Conservation (phyloP, 805 yeast genomes). For the Candida endomychidarum region DNA sequence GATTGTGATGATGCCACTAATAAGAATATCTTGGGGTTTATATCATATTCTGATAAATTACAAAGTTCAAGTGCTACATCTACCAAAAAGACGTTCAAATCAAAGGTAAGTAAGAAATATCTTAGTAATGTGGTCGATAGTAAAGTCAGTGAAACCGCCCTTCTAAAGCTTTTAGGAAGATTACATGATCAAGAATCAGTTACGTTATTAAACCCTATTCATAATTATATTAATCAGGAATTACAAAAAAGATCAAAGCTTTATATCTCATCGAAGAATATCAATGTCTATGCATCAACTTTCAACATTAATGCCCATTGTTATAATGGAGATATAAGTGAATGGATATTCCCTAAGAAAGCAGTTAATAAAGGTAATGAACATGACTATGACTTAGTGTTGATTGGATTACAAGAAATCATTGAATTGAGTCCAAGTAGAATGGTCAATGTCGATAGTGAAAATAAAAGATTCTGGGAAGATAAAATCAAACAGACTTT, state of each 20-base stretch:
- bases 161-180: slow-evolving; percentile 51
- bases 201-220: slow-evolving; percentile 51
- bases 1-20: slow-evolving; percentile 43
- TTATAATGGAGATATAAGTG: slow-evolving; percentile 39
- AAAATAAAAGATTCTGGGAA: slow-evolving; percentile 65
- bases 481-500: slow-evolving; percentile 50
- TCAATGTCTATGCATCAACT: slow-evolving; percentile 48
- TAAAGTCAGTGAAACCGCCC: slow-evolving; percentile 39
- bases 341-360: slow-evolving; percentile 46
- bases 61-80: slow-evolving; percentile 45
- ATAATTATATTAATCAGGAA: slow-evolving; percentile 48
- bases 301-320: slow-evolving; percentile 56
- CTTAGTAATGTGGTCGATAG: slow-evolving; percentile 43
- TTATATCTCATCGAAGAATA: slow-evolving; percentile 40
- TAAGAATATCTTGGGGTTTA: slow-evolving; percentile 39
- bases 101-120: slow-evolving; percentile 37
- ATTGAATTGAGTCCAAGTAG: slow-evolving; percentile 77
- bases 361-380: slow-evolving; percentile 46
- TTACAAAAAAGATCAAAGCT: slow-evolving; percentile 39
- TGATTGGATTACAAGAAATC: slow-evolving; percentile 86
- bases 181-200: slow-evolving; percentile 46
- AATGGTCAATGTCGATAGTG: slow-evolving; percentile 74
- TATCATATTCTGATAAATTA: slow-evolving; percentile 37
- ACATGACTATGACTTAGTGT: slow-evolving; percentile 64
- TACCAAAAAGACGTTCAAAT: slow-evolving; percentile 30